Conservation (phyloP, 306 rosid genomes). For the Chamaecrista fasciculata region DNA sequence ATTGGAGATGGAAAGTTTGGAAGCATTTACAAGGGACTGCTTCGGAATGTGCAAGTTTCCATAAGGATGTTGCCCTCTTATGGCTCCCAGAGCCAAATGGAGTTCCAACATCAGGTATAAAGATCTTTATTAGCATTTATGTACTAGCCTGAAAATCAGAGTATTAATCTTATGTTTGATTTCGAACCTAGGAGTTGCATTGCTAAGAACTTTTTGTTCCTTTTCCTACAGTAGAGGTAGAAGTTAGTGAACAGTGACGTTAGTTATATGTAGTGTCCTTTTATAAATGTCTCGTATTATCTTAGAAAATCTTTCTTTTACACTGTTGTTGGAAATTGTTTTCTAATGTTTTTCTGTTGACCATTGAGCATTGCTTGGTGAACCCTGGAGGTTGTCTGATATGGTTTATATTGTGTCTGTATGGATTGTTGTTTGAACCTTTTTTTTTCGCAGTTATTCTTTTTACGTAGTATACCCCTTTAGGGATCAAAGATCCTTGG, state of each 20-base stretch:
- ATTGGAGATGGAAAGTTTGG: slow-evolving; percentile 86
- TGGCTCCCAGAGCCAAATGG: slow-evolving; percentile 61
- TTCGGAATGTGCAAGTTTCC: slow-evolving; percentile 77
- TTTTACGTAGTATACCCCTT: background rate
- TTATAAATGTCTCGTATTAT: background rate
- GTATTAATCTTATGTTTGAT: background rate
- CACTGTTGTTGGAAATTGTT: background rate
- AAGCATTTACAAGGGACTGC: slow-evolving; percentile 78
- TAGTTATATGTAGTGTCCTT: background rate
- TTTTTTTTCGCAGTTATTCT: background rate
- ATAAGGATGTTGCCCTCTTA: slow-evolving; percentile 93
- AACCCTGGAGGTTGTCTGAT: background rate
- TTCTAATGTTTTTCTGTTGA: background rate
- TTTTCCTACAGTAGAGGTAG: background rate
- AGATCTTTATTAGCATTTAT: background rate
- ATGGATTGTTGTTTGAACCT: background rate
- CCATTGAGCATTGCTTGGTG: background rate
- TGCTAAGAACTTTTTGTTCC: background rate
- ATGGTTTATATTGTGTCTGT: background rate
- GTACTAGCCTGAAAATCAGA: slow-evolving; percentile 16
- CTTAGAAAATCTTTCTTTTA: background rate
- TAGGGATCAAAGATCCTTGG: no score
- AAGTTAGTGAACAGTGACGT: background rate
- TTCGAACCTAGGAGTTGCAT: background rate
- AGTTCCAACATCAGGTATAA: slow-evolving; percentile 66